Percentiles rank a stretch among this genome's conserved stretches.
These are phyloP conservation scores for Moelleriella libera DNA, from an alignment of 2,329 filamentous ascomycete genomes.

Conservation along the genomic window DNA sequence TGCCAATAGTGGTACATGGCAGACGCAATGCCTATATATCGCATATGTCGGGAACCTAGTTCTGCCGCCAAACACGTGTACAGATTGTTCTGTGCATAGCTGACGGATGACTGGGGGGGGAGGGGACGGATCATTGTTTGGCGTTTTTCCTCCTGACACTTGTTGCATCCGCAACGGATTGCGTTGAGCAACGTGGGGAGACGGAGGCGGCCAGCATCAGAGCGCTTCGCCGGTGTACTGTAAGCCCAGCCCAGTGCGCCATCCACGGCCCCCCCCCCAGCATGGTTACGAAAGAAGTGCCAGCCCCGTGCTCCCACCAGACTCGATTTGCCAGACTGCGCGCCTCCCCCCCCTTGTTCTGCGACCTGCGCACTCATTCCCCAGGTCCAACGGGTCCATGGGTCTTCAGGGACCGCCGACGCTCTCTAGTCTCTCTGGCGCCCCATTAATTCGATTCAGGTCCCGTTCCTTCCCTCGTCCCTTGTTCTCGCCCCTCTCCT, in stretches of 20 bases:
- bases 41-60: too few species aligned
- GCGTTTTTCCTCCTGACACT: too few species aligned
- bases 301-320: neutral
- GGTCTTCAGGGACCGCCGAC: constrained; percentile 1
- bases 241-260: neutral
- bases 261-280: neutral
- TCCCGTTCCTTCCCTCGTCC: constrained; percentile 1
- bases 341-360: constrained; percentile 1
- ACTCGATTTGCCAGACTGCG: neutral
- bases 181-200: neutral
- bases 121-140: too few species aligned
- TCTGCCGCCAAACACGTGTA: too few species aligned
- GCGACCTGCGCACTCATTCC: constrained; percentile 1
- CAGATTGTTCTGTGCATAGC: too few species aligned
- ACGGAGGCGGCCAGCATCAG: neutral
- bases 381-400: constrained; percentile 1
- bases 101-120: too few species aligned
- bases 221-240: neutral
- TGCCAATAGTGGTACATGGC: too few species aligned
- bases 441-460: neutral
- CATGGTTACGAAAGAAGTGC: neutral
- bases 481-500: neutral
- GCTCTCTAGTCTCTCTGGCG: neutral
- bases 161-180: neutral
- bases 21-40: too few species aligned